Percentiles rank a stretch among this genome's conserved stretches.
Evolutionary conservation across 108 stramenopile genomes (phyloP).

Genomic region (Aureococcus anophagefferens): DNA sequence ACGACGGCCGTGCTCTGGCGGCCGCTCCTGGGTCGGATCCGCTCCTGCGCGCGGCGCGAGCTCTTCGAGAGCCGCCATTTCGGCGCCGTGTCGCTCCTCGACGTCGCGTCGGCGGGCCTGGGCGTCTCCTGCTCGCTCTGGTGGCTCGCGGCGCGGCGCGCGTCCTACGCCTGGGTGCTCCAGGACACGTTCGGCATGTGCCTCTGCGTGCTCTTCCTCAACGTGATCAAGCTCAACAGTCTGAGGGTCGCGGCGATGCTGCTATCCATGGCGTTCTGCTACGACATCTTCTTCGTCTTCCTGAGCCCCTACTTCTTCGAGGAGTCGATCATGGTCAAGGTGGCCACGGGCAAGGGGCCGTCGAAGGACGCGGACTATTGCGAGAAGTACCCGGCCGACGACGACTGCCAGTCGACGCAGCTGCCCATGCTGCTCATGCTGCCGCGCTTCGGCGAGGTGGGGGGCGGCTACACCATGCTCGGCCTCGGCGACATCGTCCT

Average conservation of each 20-base stretch:
- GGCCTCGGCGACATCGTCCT: constrained; percentile 86
- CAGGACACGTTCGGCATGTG: constrained; percentile 76
- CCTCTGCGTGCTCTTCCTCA: constrained; percentile 71
- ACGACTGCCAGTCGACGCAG: constrained; percentile 53
- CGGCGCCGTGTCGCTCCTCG: constrained; percentile 36
- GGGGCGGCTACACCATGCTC: constrained; percentile 67
- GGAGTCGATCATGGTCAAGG: constrained; percentile 73
- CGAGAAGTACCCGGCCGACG: constrained; percentile 73
- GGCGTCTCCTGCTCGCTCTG: constrained; percentile 42
- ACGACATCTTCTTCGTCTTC: constrained; percentile 90
- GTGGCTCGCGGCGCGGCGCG: constrained; percentile 51
- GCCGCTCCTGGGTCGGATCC: constrained; percentile 28
- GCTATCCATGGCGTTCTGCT: constrained; percentile 63
- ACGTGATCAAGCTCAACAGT: constrained; percentile 59
- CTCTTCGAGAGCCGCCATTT: constrained; percentile 42
- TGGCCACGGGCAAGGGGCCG: constrained; percentile 59
- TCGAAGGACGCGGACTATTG: constrained; percentile 56
- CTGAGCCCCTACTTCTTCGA: constrained; percentile 64
- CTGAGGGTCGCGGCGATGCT: constrained; percentile 68
- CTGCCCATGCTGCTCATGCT: constrained; percentile 78
- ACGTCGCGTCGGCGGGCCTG: constrained; percentile 33
- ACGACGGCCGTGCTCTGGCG: constrained; percentile 43
- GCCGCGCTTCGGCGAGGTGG: constrained; percentile 66
- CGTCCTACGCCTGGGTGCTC: constrained; percentile 67
- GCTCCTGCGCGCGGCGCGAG: constrained; percentile 13